Evolutionary conservation across 495 filamentous ascomycete genomes (phyloP), one percentile per base, ranked within the genome.

Genomic region (Acidiella bohemica): DNA sequence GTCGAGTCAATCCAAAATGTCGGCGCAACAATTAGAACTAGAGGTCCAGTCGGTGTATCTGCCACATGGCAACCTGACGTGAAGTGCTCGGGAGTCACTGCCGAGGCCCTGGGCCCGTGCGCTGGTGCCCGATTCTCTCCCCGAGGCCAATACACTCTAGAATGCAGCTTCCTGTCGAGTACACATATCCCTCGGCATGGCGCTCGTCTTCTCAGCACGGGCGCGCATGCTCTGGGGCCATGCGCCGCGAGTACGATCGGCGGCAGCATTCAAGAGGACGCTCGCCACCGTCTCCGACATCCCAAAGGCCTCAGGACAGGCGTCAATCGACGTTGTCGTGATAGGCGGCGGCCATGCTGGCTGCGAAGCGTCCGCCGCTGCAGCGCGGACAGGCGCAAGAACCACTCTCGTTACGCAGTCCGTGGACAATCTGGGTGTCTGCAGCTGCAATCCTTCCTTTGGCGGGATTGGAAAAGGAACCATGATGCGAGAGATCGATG

Each of bases 381-480:
- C 92, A 5, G 90, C 90, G 25, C 78, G 90, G 21, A 75, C 80
- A 13, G 90, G 90, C 25, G 90, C 92, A 36, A 75, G 78, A 42
- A 97, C 90, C 4, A 86, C 81, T 4, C 71, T 97, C 40, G 69
- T 97, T 26, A 97, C 90, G 3, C 87, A 83, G 34, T 81, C 76
- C 41, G 55, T 86, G 39, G 76, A 84, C 36, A 93, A 94, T 53
- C 79, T 97, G 20, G 90, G 90, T 25, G 81, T 88, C 16, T 96
- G 92, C 62, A 95, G 88, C 36, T 97, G 90, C 66, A 97, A 97
- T 60, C 90, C 90, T 20, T 90, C 81, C 42, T 93, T 97, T 57
- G 90, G 90, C 32, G 90, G 90, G 23, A 97, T 97, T 50, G 90
- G 90, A n/a, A 97, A 97, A 60, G 90, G 90, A 8, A 95, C 81